Conservation (phyloP, 495 filamentous ascomycete species). For the Penicillium atrosanguineum region DNA sequence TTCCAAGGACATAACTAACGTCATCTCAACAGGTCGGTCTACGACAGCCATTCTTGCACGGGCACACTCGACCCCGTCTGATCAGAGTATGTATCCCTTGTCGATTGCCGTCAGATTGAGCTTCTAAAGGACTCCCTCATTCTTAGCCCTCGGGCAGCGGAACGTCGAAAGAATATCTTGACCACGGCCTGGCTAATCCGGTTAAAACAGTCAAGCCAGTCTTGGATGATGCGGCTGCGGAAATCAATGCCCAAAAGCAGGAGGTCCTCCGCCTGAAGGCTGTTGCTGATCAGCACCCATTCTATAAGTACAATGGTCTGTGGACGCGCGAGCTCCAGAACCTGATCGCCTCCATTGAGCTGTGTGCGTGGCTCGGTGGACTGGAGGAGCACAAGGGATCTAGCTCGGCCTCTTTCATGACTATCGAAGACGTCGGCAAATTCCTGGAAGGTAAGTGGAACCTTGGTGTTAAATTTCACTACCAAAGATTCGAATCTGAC, state of each 20-base stretch:
- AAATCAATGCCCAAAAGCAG: constrained; percentile 44
- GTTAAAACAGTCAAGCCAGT: constrained; percentile 37
- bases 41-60: constrained; percentile 80
- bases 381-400: constrained; percentile 43
- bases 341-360: constrained; percentile 65
- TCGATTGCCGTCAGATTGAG: background rate
- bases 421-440: constrained; percentile 81
- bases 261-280: constrained; percentile 54
- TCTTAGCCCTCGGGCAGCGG: background rate
- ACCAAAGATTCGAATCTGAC: background rate
- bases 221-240: constrained; percentile 39
- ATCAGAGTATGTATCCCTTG: constrained; percentile 59
- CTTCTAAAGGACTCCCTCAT: background rate
- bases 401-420: constrained; percentile 58
- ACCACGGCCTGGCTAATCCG: constrained; percentile 3
- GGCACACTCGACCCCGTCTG: constrained; percentile 80
- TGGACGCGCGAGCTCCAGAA: constrained; percentile 88
- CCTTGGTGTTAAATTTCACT: background rate
- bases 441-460: constrained; percentile 62
- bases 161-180: background rate
- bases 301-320: constrained; percentile 90
- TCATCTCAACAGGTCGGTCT: constrained; percentile 46
- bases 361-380: constrained; percentile 77
- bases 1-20: constrained; percentile 7
- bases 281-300: constrained; percentile 79